Evolutionary conservation across 805 yeast genomes (phyloP).

Genomic region (Teunomyces lycoperdinae): DNA sequence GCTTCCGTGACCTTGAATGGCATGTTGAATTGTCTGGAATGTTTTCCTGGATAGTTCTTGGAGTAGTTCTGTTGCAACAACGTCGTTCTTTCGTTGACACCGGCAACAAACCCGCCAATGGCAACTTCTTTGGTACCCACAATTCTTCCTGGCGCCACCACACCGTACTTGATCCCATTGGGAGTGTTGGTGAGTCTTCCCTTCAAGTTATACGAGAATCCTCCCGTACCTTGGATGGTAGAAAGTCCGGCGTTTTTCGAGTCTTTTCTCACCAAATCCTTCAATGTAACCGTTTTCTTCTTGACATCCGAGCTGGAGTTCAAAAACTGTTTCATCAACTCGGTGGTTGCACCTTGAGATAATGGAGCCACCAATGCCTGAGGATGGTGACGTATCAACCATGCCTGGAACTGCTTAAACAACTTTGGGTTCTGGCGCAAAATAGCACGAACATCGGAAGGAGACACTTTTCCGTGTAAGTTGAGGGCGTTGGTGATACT

Average conservation of each 20-base stretch:
- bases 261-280: conserved; percentile 21
- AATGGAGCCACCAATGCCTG: conserved; percentile 24
- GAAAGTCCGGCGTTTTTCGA: conserved; percentile 11
- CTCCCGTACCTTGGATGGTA: conserved; percentile 65
- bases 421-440: conserved; percentile 43
- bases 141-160: conserved; percentile 68
- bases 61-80: conserved; percentile 34
- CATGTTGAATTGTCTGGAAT: conserved; percentile 41
- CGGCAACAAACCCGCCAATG: conserved; percentile 54
- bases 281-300: conserved; percentile 20
- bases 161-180: conserved; percentile 57
- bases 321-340: conserved; percentile 34
- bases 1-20: conserved; percentile 44
- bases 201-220: conserved; percentile 63
- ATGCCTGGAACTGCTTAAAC: conserved; percentile 52
- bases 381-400: conserved; percentile 52
- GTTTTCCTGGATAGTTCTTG: conserved; percentile 35
- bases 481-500: conserved; percentile 32
- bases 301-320: conserved; percentile 17
- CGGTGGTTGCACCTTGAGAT: conserved; percentile 21
- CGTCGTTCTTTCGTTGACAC: conserved; percentile 30
- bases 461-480: conserved; percentile 24
- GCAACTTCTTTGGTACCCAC: conserved; percentile 51
- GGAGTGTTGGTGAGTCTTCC: conserved; percentile 73
- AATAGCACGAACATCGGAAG: conserved; percentile 27